Base-by-base conservation (phyloP, 176 grass and related monocot genomes). In the Poa annua region DNA sequence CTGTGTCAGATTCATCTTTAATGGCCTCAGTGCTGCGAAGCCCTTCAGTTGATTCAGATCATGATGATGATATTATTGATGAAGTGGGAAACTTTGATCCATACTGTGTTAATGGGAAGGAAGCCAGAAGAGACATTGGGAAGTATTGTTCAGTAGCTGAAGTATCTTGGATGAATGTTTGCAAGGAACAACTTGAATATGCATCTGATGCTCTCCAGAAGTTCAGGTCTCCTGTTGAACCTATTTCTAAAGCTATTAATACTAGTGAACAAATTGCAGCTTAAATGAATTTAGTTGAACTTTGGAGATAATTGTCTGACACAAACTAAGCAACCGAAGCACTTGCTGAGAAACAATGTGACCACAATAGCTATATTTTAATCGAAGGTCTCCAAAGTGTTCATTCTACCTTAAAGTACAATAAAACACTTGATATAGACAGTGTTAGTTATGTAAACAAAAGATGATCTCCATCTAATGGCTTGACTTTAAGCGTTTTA, bases 81-180 rank as follows among this genome's bases (percentile, higher is more conserved):
- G 91, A 83, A 60, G 74, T 53, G n/a, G 82, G 65, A 54, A 85
- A 48, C 42, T 92, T 94, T 52, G 97, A 99, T 85, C 97, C 88
- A 16, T 99, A 96, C 69, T 85, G 83, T 50, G 86, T 96, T 86
- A 99, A 94, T 90, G 93, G 81, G 11, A 99, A 91, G 75, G 81
- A 88, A 34, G 52, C 83, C 4, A 73, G 62, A 75, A 94, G 85
- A 92, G 85, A 96, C 61, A 94, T 99, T 76, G 97, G 97, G 64
- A 88, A 66, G 78, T 99, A 96, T 42, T 81, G 59, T 72, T 86
- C 88, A 42, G 88, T 85, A 66, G 55, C 77, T 60, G 97, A 99
- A 80, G 97, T 99, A 21, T 92, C 91, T 68, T 96, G 93, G 97
- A 94, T 99, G 91, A 88, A 90, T 81, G 84, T 94, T 84, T 93